Conservation (phyloP, 495 filamentous ascomycete species). For the Cryomyces minteri region DNA sequence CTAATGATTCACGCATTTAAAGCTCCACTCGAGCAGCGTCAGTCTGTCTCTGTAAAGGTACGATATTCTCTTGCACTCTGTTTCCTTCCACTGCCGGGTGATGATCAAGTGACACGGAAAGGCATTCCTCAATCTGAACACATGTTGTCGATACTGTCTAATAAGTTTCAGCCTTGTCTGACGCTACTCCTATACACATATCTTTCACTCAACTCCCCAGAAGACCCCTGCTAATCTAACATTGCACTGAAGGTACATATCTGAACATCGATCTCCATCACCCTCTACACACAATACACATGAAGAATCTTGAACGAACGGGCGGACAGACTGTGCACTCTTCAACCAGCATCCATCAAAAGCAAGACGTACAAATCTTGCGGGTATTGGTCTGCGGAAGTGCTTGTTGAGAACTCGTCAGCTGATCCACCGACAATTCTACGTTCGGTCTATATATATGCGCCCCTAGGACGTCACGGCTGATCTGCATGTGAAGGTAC, state of each 20-base stretch:
- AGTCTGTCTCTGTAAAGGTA: conserved; percentile 35
- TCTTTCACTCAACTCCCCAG: neutral
- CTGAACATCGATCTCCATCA: neutral
- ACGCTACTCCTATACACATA: conserved; percentile 16
- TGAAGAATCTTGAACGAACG: conserved; percentile 97
- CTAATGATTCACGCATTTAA: neutral
- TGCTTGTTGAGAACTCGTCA: conserved; percentile 98
- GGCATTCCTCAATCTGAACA: conserved; percentile 98
- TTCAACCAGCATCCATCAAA: conserved; percentile 38
- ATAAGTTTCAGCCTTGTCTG: conserved; percentile 99
- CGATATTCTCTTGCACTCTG: conserved; percentile 3
- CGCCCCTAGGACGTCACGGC: neutral
- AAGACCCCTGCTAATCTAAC: no score
- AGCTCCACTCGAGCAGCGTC: neutral
- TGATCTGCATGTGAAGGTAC: neutral
- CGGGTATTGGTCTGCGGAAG: conserved; percentile 43
- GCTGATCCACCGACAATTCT: conserved; percentile 36
- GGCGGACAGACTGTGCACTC: conserved; percentile 87
- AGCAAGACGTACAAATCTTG: conserved; percentile 81
- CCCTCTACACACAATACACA: conserved; percentile 21
- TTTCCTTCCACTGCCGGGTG: conserved; percentile 21
- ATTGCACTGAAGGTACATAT: no score
- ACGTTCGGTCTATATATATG: neutral
- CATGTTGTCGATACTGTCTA: conserved; percentile 69
- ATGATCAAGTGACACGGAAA: conserved; percentile 79